These are phyloP conservation scores for Ambrosiella beaveri DNA, from an alignment of 2,329 filamentous ascomycete genomes.

Conservation along the genomic window DNA sequence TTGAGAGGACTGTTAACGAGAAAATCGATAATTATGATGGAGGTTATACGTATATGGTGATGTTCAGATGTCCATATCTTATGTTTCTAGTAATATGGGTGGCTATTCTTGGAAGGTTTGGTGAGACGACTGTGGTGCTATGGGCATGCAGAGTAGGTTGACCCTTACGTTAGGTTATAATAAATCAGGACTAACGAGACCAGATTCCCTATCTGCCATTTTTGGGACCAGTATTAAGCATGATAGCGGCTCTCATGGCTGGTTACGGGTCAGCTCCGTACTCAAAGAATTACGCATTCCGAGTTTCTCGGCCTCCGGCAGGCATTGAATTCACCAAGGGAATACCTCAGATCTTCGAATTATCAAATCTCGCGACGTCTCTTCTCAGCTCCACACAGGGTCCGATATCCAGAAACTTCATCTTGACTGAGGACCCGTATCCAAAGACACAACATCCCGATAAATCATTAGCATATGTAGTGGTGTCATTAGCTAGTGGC, in stretches of 20 bases:
- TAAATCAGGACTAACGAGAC: not conserved
- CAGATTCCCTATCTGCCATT: not conserved
- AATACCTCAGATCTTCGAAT: not conserved
- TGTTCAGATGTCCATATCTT: not conserved
- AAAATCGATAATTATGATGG: conserved; percentile 1
- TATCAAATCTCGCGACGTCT: not conserved
- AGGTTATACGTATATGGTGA: not conserved
- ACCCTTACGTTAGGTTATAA: not conserved
- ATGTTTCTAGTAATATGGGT: not conserved
- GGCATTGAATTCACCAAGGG: not conserved
- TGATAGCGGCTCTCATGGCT: not conserved
- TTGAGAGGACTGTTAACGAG: not conserved
- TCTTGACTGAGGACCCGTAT: not conserved
- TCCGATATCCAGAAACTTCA: not conserved
- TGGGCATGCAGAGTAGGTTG: not conserved
- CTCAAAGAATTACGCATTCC: not conserved
- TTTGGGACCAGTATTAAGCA: not conserved
- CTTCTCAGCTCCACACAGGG: not conserved
- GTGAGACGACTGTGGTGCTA: not conserved
- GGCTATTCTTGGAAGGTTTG: not conserved
- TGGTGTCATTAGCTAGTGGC: not conserved
- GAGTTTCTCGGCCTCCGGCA: not conserved
- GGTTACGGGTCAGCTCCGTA: not conserved
- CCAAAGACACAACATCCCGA: not conserved
- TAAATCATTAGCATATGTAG: not conserved